Evolutionary conservation across 2,329 filamentous ascomycete genomes (phyloP).

Genomic region (Metarhizium humberi): DNA sequence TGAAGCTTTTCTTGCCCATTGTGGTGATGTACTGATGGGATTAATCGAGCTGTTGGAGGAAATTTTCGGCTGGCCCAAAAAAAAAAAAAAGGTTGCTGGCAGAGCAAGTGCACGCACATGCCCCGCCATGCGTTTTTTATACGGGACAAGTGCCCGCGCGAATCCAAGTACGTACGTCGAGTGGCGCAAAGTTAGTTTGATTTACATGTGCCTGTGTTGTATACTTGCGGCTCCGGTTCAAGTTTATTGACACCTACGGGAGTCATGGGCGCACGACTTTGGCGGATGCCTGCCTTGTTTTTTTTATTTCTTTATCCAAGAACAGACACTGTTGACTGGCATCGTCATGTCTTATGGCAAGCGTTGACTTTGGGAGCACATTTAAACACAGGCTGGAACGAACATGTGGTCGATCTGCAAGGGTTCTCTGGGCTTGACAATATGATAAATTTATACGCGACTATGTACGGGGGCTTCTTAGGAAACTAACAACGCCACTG

Average conservation of each 20-base stretch:
- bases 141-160: too few relatives aligned
- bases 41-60: background rate
- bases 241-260: too few relatives aligned
- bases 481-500: conserved; percentile 73
- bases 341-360: too few relatives aligned
- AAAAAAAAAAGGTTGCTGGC: background rate
- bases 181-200: background rate
- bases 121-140: background rate
- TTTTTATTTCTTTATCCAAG: too few relatives aligned
- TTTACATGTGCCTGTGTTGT: too few relatives aligned
- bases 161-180: background rate
- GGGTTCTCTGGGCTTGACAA: background rate
- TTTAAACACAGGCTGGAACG: too few relatives aligned
- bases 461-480: conserved; percentile 47
- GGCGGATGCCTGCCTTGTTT: too few relatives aligned
- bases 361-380: too few relatives aligned
- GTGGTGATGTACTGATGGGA: conserved; percentile 11
- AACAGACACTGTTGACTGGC: too few relatives aligned
- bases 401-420: too few relatives aligned
- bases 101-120: background rate
- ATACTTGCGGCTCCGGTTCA: too few relatives aligned
- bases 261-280: too few relatives aligned
- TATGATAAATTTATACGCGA: background rate
- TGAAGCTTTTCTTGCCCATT: conserved; percentile 29
- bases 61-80: background rate